Evolutionary conservation across 495 filamentous ascomycete species (phyloP), one percentile per base, ranked within the genome.

Genomic region (Aspergillus bertholletiae): DNA sequence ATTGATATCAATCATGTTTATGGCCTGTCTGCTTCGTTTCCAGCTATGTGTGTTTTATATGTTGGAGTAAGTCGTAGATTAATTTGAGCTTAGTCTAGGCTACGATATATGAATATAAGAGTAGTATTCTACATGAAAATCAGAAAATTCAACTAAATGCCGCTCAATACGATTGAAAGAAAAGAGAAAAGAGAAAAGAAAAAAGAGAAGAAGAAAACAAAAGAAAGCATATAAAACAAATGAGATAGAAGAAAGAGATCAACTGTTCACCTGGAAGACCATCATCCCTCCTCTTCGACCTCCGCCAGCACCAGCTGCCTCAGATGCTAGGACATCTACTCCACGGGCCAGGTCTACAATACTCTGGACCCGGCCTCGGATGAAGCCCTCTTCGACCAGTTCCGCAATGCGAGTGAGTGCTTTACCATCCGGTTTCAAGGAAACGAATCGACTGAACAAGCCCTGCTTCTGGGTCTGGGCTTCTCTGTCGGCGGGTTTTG

Each of bases 391-490:
- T 55, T 77, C 70, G 1, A 77, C 68, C 46, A 77, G 46, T 45
- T 63, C 55, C n/a, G 50, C 62, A 55, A 75, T 72, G 9, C 59
- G 54, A 9, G 12, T 57, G 39, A 77, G 35, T 2, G 68, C 69
- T 28, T 37, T 35, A 7, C 57, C 59, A 54, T 77, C 68, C 12
- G 74, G 73, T 44, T 64, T 66, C n/a, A 73, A 70, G 34, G 63
- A 61, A n/a, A 76, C 62, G 56, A 77, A 73, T 20, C 58, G 62
- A 46, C 69, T 73, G 6, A 49, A 58, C 12, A 76, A 28, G 11
- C 61, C 64, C 2, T 66, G 50, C 48, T 66, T 68, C 40, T 47
- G 57, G 3, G 57, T 47, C 18, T 58, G 28, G 8, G 43, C 46
- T 5, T 49, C 32, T 23, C 52, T 46, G 13, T 53, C 40, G 9